Conservation (phyloP, 129 eudicot genomes). For the Apium graveolens region DNA sequence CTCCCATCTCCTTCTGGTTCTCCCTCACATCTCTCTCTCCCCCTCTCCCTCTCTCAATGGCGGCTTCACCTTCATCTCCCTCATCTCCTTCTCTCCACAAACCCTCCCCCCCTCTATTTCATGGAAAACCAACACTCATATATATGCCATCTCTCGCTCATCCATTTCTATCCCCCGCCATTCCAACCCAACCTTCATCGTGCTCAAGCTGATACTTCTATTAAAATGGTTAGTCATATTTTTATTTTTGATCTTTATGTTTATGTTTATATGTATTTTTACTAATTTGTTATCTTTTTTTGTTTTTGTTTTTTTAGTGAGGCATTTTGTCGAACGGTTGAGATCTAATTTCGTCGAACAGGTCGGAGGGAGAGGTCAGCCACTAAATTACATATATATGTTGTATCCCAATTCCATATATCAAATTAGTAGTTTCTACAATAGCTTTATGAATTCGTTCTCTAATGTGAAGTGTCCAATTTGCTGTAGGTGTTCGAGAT, state of each 20-base stretch:
- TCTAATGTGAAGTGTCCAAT: slow-evolving; percentile 6
- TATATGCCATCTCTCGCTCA: slow-evolving; percentile 22
- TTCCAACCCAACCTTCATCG: slow-evolving; percentile 26
- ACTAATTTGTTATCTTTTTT: not conserved
- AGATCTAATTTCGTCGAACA: no score
- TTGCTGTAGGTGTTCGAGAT: slow-evolving; percentile 43
- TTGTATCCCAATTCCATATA: not conserved
- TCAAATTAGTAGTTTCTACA: not conserved
- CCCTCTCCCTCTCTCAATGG: slow-evolving; percentile 36
- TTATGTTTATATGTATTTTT: not conserved
- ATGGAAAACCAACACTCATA: slow-evolving; percentile 20
- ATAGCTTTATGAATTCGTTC: slow-evolving; percentile 15
- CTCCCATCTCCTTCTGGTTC: no score
- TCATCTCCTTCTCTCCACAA: slow-evolving; percentile 18
- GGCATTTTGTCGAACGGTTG: slow-evolving; percentile 16
- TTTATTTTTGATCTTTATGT: not conserved
- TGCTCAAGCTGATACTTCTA: slow-evolving; percentile 97
- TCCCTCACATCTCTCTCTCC: no score
- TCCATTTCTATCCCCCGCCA: slow-evolving; percentile 34
- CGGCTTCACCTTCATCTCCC: slow-evolving; percentile 42
- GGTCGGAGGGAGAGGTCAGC: not conserved
- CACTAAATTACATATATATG: not conserved
- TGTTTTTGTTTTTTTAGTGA: slow-evolving; percentile 3
- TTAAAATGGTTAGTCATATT: slow-evolving; percentile 47
- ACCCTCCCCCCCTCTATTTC: slow-evolving; percentile 31